A percentile compares a stretch with the other conserved stretches of the same genome.
phyloP scores from a whole-genome alignment of 768 basidiomycete species.

The Coprinopsis marcescibilis region DNA sequence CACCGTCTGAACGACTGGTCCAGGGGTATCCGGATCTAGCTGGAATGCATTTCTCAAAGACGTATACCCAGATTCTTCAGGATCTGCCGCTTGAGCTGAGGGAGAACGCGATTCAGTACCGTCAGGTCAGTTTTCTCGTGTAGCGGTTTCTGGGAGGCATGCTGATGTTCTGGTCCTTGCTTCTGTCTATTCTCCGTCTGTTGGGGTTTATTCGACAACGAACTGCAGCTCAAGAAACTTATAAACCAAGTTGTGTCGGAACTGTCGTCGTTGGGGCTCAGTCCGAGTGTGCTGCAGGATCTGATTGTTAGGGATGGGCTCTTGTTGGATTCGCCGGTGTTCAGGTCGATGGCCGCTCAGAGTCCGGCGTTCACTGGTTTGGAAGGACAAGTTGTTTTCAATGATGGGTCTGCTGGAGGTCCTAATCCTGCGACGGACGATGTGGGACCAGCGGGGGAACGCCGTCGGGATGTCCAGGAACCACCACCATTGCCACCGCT shows the following conservation, averaged over 20 bases:
- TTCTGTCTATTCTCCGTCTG: background rate
- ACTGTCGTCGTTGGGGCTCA: slow-evolving; percentile 63
- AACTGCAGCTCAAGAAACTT: slow-evolving; percentile 74
- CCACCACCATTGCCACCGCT: slow-evolving; percentile 12
- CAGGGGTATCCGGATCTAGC: no score
- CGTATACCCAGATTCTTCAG: slow-evolving; percentile 54
- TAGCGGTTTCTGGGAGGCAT: no score
- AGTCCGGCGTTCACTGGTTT: background rate
- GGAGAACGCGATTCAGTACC: slow-evolving; percentile 78
- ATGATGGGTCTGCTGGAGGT: no score
- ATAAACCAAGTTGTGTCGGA: slow-evolving; percentile 81
- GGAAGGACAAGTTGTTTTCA: background rate
- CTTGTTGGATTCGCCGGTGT: background rate
- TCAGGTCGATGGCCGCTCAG: background rate
- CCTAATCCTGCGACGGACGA: background rate
- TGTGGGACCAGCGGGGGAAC: background rate
- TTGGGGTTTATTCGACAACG: background rate
- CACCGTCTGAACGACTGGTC: no score
- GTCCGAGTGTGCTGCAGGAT: slow-evolving; percentile 42
- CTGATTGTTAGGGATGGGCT: slow-evolving; percentile 24
- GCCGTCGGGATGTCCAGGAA: background rate
- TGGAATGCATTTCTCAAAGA: slow-evolving; percentile 78
- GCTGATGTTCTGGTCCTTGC: background rate
- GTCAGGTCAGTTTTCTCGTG: slow-evolving; percentile 57
- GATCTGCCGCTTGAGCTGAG: slow-evolving; percentile 73